These are phyloP conservation scores for Cordyceps cicadae DNA, from an alignment of 2,329 filamentous ascomycete species.

Conservation along the genomic window DNA sequence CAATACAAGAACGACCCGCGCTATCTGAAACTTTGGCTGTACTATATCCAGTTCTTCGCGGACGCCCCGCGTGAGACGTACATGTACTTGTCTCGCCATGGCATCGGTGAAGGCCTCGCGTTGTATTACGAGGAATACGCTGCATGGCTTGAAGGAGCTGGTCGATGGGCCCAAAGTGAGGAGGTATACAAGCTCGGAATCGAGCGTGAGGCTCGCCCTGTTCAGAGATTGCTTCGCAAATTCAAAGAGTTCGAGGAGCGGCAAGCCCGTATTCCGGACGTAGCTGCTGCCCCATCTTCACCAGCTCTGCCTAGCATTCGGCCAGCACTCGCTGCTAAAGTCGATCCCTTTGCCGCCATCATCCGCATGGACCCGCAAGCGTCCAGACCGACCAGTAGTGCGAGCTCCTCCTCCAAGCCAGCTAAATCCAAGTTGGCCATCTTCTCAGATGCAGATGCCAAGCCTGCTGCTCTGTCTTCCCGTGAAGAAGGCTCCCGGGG, in stretches of 20 bases:
- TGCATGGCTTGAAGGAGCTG: slow-evolving; percentile 77
- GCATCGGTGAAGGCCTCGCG: slow-evolving; percentile 77
- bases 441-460: slow-evolving; percentile 69
- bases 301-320: slow-evolving; percentile 79
- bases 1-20: slow-evolving; percentile 94
- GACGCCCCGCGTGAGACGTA: slow-evolving; percentile 91
- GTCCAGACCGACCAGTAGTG: slow-evolving; percentile 40
- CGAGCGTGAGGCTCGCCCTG: slow-evolving; percentile 76
- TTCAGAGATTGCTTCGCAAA: slow-evolving; percentile 74
- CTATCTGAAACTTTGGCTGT: slow-evolving; percentile 88
- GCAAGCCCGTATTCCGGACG: slow-evolving; percentile 55
- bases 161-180: slow-evolving; percentile 81
- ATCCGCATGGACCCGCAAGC: slow-evolving; percentile 59
- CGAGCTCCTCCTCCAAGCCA: slow-evolving; percentile 50
- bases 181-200: slow-evolving; percentile 90
- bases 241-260: slow-evolving; percentile 86
- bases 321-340: slow-evolving; percentile 75
- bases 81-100: slow-evolving; percentile 80
- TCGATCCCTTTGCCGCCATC: slow-evolving; percentile 67
- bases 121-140: slow-evolving; percentile 97
- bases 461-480: slow-evolving; percentile 47
- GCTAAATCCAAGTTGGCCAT: slow-evolving; percentile 79
- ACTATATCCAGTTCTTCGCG: slow-evolving; percentile 88
- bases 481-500: slow-evolving; percentile 54
- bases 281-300: slow-evolving; percentile 62